Evolutionary conservation across 2,329 filamentous ascomycete species (phyloP), one percentile per base, ranked within the genome.

Genomic region (Aspergillus tamarii): DNA sequence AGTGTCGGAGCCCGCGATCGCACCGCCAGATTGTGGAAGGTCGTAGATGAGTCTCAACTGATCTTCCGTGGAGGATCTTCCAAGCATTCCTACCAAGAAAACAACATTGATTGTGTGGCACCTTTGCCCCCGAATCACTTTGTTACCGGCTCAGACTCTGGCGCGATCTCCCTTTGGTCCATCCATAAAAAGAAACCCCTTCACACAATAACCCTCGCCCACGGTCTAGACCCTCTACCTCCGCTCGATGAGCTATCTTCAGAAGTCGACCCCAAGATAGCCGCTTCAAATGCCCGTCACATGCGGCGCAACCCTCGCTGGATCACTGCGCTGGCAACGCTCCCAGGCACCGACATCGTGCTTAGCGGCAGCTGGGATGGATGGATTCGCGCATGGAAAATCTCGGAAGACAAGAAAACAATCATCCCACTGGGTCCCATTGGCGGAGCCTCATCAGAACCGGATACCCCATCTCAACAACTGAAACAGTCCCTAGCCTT

Each of bases 281-380:
- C 81, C 26, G 80, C 80, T 52, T 76, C 70, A 66, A 78, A 76
- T 69, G 75, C 72, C 63, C 78, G 77, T 65, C 78, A 73, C 73
- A 78, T 76, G 82, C 90, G 54, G 83, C 90, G 50, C 81, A 89
- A 68, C 64, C 92, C 95, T 4, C 86, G 94, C 74, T 96, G 91
- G 85, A 95, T 99, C 76, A 99, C 95, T 1, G 94, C 94, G 7
- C 83, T 99, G 50, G 85, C 89, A 56, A 91, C 92, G 0, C 85
- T 99, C 56, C 94, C 95, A 0, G 97, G 94, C 77, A 94, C 93
- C 6, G 93, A 99, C 73, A 83, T 97, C 57, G 88, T 99, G 62
- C 83, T 99, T 57, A 96, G 89, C 68, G 95, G 94, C 36, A 97
- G 93, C 78, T 99, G 94, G 94, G 95, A 96, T 75, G 95, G 95